Conservation (phyloP, 192 early-diverging fungal genomes). For the Backusella westeae region DNA sequence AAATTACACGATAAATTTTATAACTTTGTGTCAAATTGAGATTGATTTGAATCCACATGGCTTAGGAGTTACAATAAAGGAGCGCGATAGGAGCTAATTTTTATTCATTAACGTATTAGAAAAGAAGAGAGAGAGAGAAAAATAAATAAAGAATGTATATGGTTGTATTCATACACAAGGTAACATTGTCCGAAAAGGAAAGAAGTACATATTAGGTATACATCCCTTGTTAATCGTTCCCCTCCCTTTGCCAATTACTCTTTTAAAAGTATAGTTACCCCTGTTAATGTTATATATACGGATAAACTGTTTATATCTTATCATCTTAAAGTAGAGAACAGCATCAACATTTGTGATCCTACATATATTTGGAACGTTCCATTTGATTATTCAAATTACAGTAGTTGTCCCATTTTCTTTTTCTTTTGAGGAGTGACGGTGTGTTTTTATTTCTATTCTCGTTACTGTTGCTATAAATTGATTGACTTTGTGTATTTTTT, state of each 20-base stretch:
- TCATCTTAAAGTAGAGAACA: background rate
- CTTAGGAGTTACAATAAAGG: background rate
- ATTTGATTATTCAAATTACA: background rate
- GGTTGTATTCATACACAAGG: background rate
- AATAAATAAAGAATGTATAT: constrained; percentile 1
- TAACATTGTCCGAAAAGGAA: background rate
- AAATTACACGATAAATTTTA: background rate
- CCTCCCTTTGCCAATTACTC: background rate
- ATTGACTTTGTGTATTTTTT: background rate
- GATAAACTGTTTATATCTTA: background rate
- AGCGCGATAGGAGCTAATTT: background rate
- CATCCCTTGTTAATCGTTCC: background rate
- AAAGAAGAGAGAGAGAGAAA: background rate
- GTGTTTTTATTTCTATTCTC: background rate
- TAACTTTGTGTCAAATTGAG: background rate
- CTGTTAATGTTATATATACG: background rate
- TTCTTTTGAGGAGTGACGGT: background rate
- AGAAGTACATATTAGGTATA: background rate
- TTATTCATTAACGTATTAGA: background rate
- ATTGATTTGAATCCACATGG: constrained; percentile 8
- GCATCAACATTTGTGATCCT: background rate
- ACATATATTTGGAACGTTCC: background rate
- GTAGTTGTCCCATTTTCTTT: background rate
- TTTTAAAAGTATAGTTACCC: background rate
- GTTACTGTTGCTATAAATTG: background rate